phyloP scores from a whole-genome alignment of 2,329 filamentous ascomycete species.

The Sphaerulina vaccinii region DNA sequence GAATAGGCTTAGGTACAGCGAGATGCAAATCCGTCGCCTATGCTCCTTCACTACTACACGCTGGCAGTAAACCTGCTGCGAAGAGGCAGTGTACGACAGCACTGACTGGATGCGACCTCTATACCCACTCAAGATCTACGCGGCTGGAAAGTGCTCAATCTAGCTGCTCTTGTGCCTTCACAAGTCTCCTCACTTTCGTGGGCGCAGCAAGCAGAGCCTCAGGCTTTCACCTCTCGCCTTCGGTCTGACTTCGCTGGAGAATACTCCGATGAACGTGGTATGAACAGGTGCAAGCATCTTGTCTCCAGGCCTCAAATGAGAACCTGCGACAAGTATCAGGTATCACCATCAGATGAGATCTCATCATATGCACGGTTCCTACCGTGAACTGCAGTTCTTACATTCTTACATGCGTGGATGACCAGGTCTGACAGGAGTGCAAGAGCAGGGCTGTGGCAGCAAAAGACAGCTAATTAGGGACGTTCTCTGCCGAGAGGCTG shows the following conservation, averaged over 20 bases:
- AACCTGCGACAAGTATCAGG: not conserved
- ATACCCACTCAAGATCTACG: not conserved
- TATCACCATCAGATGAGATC: conserved; percentile 1
- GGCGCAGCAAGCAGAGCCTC: no score
- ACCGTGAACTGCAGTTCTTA: conserved; percentile 11
- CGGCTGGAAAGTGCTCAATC: not conserved
- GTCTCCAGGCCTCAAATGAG: no score
- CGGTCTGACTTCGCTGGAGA: no score
- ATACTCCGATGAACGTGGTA: no score
- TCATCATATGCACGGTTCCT: conserved; percentile 4
- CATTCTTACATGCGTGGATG: conserved; percentile 5
- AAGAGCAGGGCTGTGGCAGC: not conserved
- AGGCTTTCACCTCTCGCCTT: no score
- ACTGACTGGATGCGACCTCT: not conserved
- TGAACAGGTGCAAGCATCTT: no score
- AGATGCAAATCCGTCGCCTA: not conserved
- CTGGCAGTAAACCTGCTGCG: not conserved
- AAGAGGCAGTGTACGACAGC: conserved; percentile 7
- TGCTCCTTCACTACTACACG: not conserved
- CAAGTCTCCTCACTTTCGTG: no score
- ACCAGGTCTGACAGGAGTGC: not conserved
- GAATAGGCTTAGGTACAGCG: conserved; percentile 11
- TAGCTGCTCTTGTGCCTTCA: not conserved
- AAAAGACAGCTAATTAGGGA: conserved; percentile 15
- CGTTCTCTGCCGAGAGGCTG: not conserved